Evolutionary conservation across 31 red algal genomes (phyloP), one percentile per base, ranked within the genome.

Genomic region (Bonnemaisonia californica): DNA sequence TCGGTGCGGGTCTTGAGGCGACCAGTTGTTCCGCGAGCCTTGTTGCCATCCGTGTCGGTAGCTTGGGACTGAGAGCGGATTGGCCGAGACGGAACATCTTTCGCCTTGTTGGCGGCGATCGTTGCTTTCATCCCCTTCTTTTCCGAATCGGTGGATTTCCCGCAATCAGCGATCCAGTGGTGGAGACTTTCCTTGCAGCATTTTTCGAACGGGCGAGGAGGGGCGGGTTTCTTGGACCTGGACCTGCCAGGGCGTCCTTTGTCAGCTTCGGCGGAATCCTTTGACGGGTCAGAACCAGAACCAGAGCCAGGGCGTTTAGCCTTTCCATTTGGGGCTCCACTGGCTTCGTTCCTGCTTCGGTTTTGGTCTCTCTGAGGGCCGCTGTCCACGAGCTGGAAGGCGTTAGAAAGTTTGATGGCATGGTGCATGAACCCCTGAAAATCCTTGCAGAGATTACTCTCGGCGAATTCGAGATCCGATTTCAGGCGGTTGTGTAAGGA

Each of bases 121-220:
- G 29, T 33, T 33, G 75, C 75, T 33, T 63, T 79, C 55, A 79
- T 8, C 8, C 8, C 4, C 32, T 62, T 38, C 33, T 79, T 79
- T 28, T 79, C 75, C 3, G 4, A 16, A 32, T 63, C 55, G 5
- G 75, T 79, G 9, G 75, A 24, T 40, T 3, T 26, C 3, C 31
- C 7, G 58, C 51, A 79, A 13, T 79, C 56, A 12, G 59, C 75
- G 7, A 79, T 79, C 75, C 75, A 79, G 34, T 79, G 75, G 3
- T 21, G 33, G 4, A 55, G 18, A 2, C 57, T 60, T 33, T 67
- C 22, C 9, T 24, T 16, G 31, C 24, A 67, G 61, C 77, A 67
- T 4, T 8, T 23, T 11, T 32, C 24, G 40, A 63, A 48, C 56
- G 61, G 60, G 41, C 77, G 68, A 26, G 41, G 31, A 13, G 77